Evolutionary conservation across 257 asterid genomes (phyloP), one percentile per base, ranked within the genome.

Genomic region (Nicotiana tomentosiformis): DNA sequence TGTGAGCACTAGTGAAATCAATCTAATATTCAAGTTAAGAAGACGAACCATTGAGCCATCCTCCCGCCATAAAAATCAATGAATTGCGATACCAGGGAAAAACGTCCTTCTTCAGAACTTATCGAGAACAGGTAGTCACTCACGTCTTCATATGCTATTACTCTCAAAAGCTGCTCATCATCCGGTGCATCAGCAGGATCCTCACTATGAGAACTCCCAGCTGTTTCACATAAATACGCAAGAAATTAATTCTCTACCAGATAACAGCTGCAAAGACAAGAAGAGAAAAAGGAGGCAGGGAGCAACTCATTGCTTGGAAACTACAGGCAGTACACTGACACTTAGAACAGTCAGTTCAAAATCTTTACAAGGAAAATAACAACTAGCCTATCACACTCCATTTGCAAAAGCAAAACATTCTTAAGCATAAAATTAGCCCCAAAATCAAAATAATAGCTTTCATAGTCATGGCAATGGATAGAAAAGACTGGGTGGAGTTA

Each of bases 41-140:
- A 76, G 77, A 91, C 97, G 80, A 82, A 96, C 99, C 99, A 96
- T 81, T 94, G 97, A 84, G 94, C 83, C 76, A 93, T 92, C 88
- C 93, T 91, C 87, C 99, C 99, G 16, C 92, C 98, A 78, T 86
- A 96, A 92, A 93, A 96, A 83, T 96, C 98, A 83, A 92, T 89
- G 81, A 94, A 93, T 87, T 96, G 99, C 66, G 90, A 83, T 30
- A 92, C 90, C 10, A 94, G 90, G 84, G 99, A 94, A 81, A 89
- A 72, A 10, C 90, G 95, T 60, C 97, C 97, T 85, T 92, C 97
- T 90, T 88, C 90, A 51, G 99, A 92, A 84, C 82, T 87, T 83
- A 94, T 67, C 17, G 99, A 94, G 92, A 94, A 96, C 85, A 94
- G 84, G 84, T 90, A 92, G 83, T 94, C 99, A 83, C 92, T 83